Evolutionary conservation across 1,284 basidiomycete species (phyloP).

Genomic region (Ustilago esculenta): DNA sequence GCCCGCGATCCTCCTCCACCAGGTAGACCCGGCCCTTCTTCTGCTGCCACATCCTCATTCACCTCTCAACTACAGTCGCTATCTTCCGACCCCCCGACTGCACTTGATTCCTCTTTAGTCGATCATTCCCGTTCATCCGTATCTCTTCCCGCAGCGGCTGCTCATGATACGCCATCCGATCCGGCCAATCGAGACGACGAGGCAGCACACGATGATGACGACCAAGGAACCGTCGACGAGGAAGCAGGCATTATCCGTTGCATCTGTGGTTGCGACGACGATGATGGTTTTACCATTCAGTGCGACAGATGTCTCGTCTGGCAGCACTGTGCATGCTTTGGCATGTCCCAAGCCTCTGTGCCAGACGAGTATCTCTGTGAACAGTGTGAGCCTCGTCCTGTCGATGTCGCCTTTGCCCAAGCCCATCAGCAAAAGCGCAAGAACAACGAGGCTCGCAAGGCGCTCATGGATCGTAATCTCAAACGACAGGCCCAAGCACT

Average conservation of each 20-base stretch:
- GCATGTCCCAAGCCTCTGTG: conserved; percentile 70
- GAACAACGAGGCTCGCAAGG: conserved; percentile 62
- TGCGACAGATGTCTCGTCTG: conserved; percentile 88
- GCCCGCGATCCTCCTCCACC: conserved; percentile 36
- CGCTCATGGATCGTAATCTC: conserved; percentile 46
- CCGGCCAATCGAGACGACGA: conserved; percentile 28
- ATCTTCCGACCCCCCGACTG: not conserved
- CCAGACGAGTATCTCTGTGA: conserved; percentile 74
- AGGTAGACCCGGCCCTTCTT: conserved; percentile 5
- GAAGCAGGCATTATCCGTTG: conserved; percentile 69
- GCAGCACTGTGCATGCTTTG: conserved; percentile 89
- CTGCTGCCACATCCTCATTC: conserved; percentile 4
- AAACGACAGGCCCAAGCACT: conserved; percentile 41
- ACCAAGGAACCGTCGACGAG: conserved; percentile 58
- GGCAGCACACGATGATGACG: conserved; percentile 43
- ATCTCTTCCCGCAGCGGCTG: not conserved
- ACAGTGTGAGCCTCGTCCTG: conserved; percentile 65
- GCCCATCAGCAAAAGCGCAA: conserved; percentile 58
- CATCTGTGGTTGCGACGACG: conserved; percentile 77
- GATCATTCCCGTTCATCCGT: not conserved
- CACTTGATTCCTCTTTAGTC: not conserved
- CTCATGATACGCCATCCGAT: conserved; percentile 15
- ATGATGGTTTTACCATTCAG: conserved; percentile 91
- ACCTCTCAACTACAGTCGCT: conserved; percentile 1
- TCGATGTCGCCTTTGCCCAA: conserved; percentile 60